Evolutionary conservation across 495 filamentous ascomycete species (phyloP).

Genomic region (Xylaria grammica): DNA sequence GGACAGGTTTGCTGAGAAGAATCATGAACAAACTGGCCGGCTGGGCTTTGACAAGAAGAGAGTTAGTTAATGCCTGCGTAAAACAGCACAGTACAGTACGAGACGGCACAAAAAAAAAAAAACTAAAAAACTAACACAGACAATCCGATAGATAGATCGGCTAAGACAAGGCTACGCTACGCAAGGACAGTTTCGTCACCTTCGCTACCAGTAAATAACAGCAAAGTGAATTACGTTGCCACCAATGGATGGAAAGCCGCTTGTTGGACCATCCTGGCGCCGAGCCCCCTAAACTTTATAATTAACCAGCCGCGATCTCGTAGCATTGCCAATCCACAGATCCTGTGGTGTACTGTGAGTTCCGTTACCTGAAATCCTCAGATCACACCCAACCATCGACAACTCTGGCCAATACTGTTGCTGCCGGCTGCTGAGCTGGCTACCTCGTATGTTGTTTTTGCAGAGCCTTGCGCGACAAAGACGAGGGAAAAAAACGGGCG

Average conservation of each 20-base stretch:
- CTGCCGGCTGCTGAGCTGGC: not conserved
- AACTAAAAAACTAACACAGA: not conserved
- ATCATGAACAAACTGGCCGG: slow-evolving; percentile 3
- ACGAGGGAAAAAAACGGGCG: slow-evolving; percentile 16
- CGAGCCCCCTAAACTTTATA: slow-evolving; percentile 25
- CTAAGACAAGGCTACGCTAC: slow-evolving; percentile 20
- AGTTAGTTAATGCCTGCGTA: not conserved
- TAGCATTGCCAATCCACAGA: slow-evolving; percentile 10
- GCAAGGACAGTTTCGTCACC: not conserved
- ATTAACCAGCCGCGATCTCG: slow-evolving; percentile 37
- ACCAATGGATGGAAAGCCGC: slow-evolving; percentile 21
- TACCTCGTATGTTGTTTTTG: slow-evolving; percentile 1
- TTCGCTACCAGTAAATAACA: not conserved
- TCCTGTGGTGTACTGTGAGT: slow-evolving; percentile 19
- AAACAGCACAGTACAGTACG: not conserved
- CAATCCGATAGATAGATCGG: not conserved
- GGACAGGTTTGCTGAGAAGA: not conserved
- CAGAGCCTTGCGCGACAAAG: slow-evolving; percentile 21
- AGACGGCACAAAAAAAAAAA: no score
- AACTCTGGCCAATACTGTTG: not conserved
- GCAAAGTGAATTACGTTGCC: not conserved
- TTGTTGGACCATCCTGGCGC: slow-evolving; percentile 25
- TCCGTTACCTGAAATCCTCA: slow-evolving; percentile 29
- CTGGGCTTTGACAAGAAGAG: not conserved
- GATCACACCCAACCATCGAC: slow-evolving; percentile 16